Evolutionary conservation across 257 asterid genomes (phyloP).

Genomic region (Solanum lignicaule): DNA sequence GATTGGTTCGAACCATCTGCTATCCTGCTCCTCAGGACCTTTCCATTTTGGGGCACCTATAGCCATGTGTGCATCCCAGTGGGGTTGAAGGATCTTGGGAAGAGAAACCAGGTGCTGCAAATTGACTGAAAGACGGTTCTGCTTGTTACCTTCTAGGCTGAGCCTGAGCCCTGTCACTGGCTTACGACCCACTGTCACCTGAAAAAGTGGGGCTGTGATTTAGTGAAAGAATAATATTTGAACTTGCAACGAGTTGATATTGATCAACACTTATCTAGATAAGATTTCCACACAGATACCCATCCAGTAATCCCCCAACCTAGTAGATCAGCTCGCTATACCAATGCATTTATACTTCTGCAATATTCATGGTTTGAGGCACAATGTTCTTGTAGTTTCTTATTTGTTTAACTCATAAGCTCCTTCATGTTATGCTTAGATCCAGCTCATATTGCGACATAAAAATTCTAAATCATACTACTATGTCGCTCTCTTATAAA

Average conservation of each 20-base stretch:
- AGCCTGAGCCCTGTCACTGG: slow-evolving; percentile 95
- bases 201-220: neutral
- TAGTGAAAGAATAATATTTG: neutral
- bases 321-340: neutral
- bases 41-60: slow-evolving; percentile 98
- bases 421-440: neutral
- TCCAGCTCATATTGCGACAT: neutral
- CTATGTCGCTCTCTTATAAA: neutral
- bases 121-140: slow-evolving; percentile 79
- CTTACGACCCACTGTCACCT: slow-evolving; percentile 98
- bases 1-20: slow-evolving; percentile 98
- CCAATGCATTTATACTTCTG: neutral
- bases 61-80: slow-evolving; percentile 93
- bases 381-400: neutral
- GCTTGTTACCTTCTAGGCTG: slow-evolving; percentile 84
- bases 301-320: neutral
- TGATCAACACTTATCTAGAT: neutral
- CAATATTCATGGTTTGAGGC: neutral
- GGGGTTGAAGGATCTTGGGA: slow-evolving; percentile 94
- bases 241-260: neutral
- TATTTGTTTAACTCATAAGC: neutral
- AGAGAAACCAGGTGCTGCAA: slow-evolving; percentile 88
- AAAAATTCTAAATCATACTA: neutral
- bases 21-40: slow-evolving; percentile 98
- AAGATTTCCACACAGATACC: neutral